phyloP scores from a whole-genome alignment of 2,329 filamentous ascomycete genomes.

The Karstenula rhodostoma region DNA sequence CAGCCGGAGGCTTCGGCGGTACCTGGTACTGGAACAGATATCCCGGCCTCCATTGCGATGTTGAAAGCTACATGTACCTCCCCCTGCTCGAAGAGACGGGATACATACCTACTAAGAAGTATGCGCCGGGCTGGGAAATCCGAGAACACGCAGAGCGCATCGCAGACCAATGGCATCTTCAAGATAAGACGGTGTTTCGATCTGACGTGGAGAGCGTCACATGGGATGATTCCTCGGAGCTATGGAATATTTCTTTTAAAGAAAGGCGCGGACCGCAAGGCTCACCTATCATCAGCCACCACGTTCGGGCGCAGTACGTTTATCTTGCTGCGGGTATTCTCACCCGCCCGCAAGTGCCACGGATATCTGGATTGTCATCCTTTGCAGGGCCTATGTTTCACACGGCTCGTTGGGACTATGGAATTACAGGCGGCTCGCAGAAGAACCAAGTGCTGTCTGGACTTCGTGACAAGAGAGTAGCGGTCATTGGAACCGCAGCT shows the following conservation, averaged over 20 bases:
- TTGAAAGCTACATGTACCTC: constrained; percentile 19
- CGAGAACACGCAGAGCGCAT: constrained; percentile 54
- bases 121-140: constrained; percentile 53
- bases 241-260: neutral
- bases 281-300: constrained; percentile 1
- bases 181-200: constrained; percentile 48
- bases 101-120: constrained; percentile 54
- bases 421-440: constrained; percentile 50
- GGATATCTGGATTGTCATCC: constrained; percentile 51
- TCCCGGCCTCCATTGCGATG: constrained; percentile 16
- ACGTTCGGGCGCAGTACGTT: constrained; percentile 40
- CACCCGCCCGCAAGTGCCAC: constrained; percentile 45
- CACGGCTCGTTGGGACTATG: constrained; percentile 56
- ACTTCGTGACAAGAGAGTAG: constrained; percentile 28
- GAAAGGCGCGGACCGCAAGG: constrained; percentile 28
- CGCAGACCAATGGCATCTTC: constrained; percentile 25
- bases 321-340: constrained; percentile 51
- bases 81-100: constrained; percentile 16
- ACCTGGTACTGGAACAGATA: constrained; percentile 22
- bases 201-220: constrained; percentile 43
- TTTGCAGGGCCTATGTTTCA: constrained; percentile 56
- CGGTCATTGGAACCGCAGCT: constrained; percentile 49
- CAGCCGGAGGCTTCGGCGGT: constrained; percentile 18
- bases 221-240: constrained; percentile 50
- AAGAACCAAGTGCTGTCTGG: constrained; percentile 36